Percentiles rank a stretch among this genome's conserved stretches.
Evolutionary conservation across 371 early-diverging fungal species (phyloP).

Genomic region (Mucor lusitanicus): DNA sequence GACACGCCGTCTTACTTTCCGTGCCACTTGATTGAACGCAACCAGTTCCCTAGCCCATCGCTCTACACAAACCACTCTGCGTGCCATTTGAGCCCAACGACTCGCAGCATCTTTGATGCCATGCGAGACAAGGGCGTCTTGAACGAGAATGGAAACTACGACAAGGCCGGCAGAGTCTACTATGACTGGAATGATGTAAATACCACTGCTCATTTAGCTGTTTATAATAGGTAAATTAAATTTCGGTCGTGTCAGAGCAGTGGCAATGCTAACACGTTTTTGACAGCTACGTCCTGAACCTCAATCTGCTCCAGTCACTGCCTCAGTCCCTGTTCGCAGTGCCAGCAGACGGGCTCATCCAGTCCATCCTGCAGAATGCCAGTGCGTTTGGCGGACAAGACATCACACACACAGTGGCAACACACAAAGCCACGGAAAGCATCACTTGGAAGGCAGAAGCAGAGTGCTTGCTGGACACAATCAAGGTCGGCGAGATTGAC

Average conservation of each 20-base stretch:
- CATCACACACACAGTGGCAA: slow-evolving; percentile 36
- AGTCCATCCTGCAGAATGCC: slow-evolving; percentile 20
- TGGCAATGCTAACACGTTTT: neutral
- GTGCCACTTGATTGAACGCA: slow-evolving; percentile 59
- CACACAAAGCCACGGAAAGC: slow-evolving; percentile 10
- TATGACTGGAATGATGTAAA: slow-evolving; percentile 76
- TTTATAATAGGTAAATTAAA: slow-evolving; percentile 69
- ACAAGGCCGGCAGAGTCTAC: slow-evolving; percentile 64
- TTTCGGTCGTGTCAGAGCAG: too few relatives aligned
- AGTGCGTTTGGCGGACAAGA: slow-evolving; percentile 41
- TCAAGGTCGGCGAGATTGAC: slow-evolving; percentile 81
- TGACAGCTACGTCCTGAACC: slow-evolving; percentile 47
- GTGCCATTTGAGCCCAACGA: slow-evolving; percentile 62
- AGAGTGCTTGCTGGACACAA: slow-evolving; percentile 63
- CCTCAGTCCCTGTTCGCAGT: slow-evolving; percentile 30
- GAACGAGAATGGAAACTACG: slow-evolving; percentile 38
- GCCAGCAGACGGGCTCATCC: slow-evolving; percentile 39
- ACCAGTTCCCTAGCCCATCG: slow-evolving; percentile 44
- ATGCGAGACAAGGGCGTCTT: slow-evolving; percentile 41
- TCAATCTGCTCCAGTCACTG: slow-evolving; percentile 40
- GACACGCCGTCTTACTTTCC: slow-evolving; percentile 70
- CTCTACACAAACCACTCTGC: slow-evolving; percentile 54
- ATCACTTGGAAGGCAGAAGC: slow-evolving; percentile 43
- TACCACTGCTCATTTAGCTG: slow-evolving; percentile 54
- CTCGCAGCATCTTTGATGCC: slow-evolving; percentile 36